phyloP scores from a whole-genome alignment of 331 rosid genomes.

The Rosa hybrid region DNA sequence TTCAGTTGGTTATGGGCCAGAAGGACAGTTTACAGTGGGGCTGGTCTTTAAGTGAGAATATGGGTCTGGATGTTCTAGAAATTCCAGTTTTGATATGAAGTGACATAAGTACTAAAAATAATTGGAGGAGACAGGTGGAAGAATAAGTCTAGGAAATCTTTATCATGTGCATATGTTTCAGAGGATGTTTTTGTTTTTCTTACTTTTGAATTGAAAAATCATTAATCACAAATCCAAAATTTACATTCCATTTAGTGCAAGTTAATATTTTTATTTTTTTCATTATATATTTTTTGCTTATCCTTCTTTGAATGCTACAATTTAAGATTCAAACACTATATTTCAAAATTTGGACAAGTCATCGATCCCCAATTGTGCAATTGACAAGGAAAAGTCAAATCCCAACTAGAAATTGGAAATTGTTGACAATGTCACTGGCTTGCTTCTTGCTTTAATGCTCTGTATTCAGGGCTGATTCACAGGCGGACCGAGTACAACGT shows the following conservation, averaged over 20 bases:
- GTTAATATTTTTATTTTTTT: not conserved
- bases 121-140: too few species aligned
- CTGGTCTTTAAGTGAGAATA: too few species aligned
- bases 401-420: not conserved
- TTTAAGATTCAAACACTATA: not conserved
- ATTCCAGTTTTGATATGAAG: too few species aligned
- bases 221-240: not conserved
- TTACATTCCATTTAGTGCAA: not conserved
- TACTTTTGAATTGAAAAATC: too few species aligned
- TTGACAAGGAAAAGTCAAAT: conserved; percentile 6
- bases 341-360: not conserved
- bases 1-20: too few species aligned
- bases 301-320: not conserved
- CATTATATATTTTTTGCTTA: not conserved
- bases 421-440: not conserved
- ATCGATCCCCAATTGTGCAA: not conserved
- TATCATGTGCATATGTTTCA: too few species aligned
- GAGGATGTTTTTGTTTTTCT: too few species aligned
- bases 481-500: not conserved
- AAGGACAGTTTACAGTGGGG: too few species aligned
- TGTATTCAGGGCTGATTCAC: not conserved
- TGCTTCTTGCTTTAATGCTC: not conserved
- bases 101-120: too few species aligned
- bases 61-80: too few species aligned
- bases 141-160: too few species aligned